Base-by-base conservation (phyloP, 2,329 filamentous ascomycete species). In the Aspergillus latus region DNA sequence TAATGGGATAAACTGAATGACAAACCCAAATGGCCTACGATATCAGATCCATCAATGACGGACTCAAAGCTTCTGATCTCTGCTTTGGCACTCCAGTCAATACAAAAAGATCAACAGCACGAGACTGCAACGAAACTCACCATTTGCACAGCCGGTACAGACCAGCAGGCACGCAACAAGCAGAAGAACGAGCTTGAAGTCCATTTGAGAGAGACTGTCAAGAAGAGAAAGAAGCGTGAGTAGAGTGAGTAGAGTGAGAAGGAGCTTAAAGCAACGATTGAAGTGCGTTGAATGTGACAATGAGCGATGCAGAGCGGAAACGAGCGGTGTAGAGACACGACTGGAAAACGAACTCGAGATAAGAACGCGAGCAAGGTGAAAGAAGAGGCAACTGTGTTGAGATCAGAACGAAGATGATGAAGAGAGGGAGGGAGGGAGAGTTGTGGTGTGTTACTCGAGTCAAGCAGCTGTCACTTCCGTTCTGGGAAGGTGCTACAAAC, bases 401-500 rank as follows among this genome's bases (percentile, higher is more conserved):
- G 28, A 21, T 21, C 30, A 8, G 44, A n/a, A 16, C 10, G 26
- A 21, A 21, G 21, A 21, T 21, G 21, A 21, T 21, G 21, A 21
- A 21, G 21, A 21, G n/a, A 15, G 32, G 42, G 42, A 16, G 21
- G n/a, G n/a, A 13, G n/a, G 34, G 34, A 13, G n/a, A 37, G 34
- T 11, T 5, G 21, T 30, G 43, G 36, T 21, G 54, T 57, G 54
- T 57, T 49, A 57, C 44, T 48, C 44, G 13, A 28, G 28, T 40
- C 11, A 15, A 40, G 39, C 5, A 55, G 30, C 43, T 37, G 34
- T 51, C 47, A 40, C 36, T 42, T 44, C 50, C 49, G 13, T 26
- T 37, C 37, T 43, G 29, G 49, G 50, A 57, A 57, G 55, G 49
- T 57, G 11, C 49, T 13, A 57, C 21, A 52, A 43, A 36, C n/a